A percentile compares a stretch with the other conserved stretches of the same genome.
phyloP scores from a whole-genome alignment of 306 rosid genomes.

The Dalbergia cochinchinensis region DNA sequence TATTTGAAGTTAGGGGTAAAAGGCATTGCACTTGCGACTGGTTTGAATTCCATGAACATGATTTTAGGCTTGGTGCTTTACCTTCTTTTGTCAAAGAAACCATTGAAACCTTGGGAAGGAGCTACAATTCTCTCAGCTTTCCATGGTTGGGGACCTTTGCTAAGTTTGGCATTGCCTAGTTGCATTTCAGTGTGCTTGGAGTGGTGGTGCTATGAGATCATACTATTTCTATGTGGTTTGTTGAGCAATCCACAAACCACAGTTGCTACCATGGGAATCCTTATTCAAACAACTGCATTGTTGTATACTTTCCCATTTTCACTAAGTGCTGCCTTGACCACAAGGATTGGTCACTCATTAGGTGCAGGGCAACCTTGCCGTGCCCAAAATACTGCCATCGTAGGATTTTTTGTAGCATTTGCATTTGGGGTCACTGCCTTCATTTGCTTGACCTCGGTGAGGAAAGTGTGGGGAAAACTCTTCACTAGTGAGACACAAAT shows the following conservation, averaged over 20 bases:
- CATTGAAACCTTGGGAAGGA: conserved; percentile 88
- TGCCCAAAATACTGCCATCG: conserved; percentile 66
- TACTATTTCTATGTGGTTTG: conserved; percentile 83
- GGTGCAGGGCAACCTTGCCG: conserved; percentile 76
- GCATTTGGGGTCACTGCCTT: conserved; percentile 58
- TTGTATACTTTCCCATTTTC: conserved; percentile 81
- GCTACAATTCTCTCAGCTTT: conserved; percentile 52
- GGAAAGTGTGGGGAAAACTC: conserved; percentile 66
- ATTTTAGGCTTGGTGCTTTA: conserved; percentile 68
- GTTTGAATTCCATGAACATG: conserved; percentile 73
- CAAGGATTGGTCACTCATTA: conserved; percentile 78
- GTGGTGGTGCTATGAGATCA: conserved; percentile 99
- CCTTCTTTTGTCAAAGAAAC: conserved; percentile 60
- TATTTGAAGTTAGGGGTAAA: conserved; percentile 73
- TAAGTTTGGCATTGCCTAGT: conserved; percentile 78
- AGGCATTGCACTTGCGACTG: conserved; percentile 82
- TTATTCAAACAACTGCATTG: conserved; percentile 83
- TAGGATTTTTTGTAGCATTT: conserved; percentile 65
- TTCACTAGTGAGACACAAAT: conserved; percentile 79
- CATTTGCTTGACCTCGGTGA: conserved; percentile 49
- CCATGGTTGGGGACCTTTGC: conserved; percentile 75
- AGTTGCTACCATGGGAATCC: conserved; percentile 90
- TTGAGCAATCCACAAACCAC: conserved; percentile 76
- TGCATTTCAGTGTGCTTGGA: conserved; percentile 83
- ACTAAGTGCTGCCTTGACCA: conserved; percentile 65